Conservation (phyloP, 2,329 filamentous ascomycete species). For the Ophiostoma perfectum region DNA sequence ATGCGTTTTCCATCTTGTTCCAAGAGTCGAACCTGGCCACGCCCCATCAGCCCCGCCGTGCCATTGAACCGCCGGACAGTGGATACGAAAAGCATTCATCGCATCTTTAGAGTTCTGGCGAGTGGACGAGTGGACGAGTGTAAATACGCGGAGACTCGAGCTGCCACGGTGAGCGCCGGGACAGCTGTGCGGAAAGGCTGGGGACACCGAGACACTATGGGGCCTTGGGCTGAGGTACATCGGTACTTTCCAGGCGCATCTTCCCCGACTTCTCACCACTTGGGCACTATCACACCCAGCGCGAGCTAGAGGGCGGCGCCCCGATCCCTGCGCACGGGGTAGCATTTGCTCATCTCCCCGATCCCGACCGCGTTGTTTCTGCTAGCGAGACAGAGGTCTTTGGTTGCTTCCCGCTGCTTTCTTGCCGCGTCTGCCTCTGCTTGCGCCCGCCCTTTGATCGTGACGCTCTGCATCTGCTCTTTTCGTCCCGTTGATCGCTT, state of each 20-base stretch:
- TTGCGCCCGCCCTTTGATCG: not conserved
- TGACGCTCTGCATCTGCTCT: not conserved
- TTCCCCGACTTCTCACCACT: not conserved
- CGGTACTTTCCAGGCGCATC: not conserved
- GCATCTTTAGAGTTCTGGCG: not conserved
- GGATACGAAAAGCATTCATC: not conserved
- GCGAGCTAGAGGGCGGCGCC: not conserved
- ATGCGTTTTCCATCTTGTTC: too few species aligned
- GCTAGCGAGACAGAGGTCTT: not conserved
- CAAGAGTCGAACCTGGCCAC: too few species aligned
- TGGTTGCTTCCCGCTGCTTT: not conserved
- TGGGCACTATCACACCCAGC: not conserved
- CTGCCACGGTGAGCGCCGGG: too few species aligned
- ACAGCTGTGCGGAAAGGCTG: not conserved
- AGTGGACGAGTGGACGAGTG: not conserved
- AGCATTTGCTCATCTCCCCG: not conserved
- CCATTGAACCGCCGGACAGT: not conserved
- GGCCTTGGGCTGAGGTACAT: not conserved
- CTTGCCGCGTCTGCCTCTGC: too few species aligned
- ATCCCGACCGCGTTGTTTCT: not conserved
- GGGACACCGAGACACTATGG: not conserved
- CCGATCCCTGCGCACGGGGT: slow-evolving; percentile 5
- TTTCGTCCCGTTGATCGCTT: not conserved
- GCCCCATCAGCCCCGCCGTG: not conserved
- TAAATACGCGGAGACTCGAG: not conserved